Conservation (phyloP, 805 yeast genomes). For the Spathaspora arborariae region DNA sequence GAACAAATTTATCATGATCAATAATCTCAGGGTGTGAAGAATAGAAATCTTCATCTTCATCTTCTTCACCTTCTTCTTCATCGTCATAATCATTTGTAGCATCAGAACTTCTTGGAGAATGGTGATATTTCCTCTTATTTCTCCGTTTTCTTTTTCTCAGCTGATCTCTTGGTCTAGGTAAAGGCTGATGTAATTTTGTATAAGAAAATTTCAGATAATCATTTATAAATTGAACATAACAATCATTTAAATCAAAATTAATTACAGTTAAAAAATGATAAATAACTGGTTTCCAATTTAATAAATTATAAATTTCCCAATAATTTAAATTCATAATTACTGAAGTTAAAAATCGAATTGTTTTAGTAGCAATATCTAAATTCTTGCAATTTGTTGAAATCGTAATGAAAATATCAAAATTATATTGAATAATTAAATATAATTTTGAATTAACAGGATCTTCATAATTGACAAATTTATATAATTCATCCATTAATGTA, state of each 20-base stretch:
- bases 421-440: slow-evolving; percentile 32
- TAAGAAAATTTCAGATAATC: slow-evolving; percentile 29
- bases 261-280: slow-evolving; percentile 38
- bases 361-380: slow-evolving; percentile 28
- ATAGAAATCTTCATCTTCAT: slow-evolving; percentile 9
- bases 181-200: slow-evolving; percentile 17
- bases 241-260: slow-evolving; percentile 37
- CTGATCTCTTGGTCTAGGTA: slow-evolving; percentile 9
- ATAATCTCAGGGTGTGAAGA: slow-evolving; percentile 13
- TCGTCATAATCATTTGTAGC: slow-evolving; percentile 1
- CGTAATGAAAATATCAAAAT: slow-evolving; percentile 36
- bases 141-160: slow-evolving; percentile 2
- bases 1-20: slow-evolving; percentile 22
- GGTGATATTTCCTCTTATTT: slow-evolving; percentile 1
- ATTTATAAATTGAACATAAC: slow-evolving; percentile 30
- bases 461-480: slow-evolving; percentile 15
- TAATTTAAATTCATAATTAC: slow-evolving; percentile 36
- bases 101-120: slow-evolving; percentile 3
- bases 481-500: slow-evolving; percentile 21
- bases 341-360: slow-evolving; percentile 35
- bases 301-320: slow-evolving; percentile 42
- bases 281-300: slow-evolving; percentile 40
- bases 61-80: neutral
- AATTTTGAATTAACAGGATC: slow-evolving; percentile 30
- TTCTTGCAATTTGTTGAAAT: slow-evolving; percentile 25